Evolutionary conservation across 2,329 filamentous ascomycete genomes (phyloP).

Genomic region (Aureobasidium sp.): DNA sequence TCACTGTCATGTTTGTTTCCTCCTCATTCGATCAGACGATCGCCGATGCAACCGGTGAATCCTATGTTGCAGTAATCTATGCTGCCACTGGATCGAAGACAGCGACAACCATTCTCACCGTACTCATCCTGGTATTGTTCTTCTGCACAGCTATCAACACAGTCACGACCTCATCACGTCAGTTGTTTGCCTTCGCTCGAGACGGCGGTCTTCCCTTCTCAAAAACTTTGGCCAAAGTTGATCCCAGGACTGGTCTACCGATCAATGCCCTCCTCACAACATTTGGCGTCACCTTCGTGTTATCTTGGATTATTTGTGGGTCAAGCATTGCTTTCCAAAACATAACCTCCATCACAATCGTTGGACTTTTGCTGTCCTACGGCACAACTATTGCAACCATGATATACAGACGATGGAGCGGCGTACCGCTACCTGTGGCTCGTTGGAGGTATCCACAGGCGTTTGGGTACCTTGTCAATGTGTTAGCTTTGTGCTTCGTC

Average conservation of each 20-base stretch:
- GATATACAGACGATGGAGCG: constrained; percentile 14
- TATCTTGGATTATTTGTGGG: constrained; percentile 18
- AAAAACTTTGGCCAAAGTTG: constrained; percentile 15
- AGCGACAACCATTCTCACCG: constrained; percentile 18
- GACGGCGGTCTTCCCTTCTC: constrained; percentile 17
- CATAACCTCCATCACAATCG: constrained; percentile 15
- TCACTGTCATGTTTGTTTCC: constrained; percentile 23
- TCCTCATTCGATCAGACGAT: constrained; percentile 21
- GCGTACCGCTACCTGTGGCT: constrained; percentile 14
- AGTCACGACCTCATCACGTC: constrained; percentile 20
- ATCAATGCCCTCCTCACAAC: background rate
- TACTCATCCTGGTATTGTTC: constrained; percentile 13
- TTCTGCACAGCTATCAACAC: constrained; percentile 18
- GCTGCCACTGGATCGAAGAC: constrained; percentile 18
- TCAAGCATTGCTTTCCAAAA: constrained; percentile 18
- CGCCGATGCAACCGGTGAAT: constrained; percentile 19
- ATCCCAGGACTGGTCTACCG: constrained; percentile 13
- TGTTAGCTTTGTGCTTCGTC: constrained; percentile 11
- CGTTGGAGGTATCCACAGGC: constrained; percentile 17
- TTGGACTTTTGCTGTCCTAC: constrained; percentile 16
- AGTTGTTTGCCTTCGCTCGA: constrained; percentile 15
- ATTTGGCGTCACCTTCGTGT: constrained; percentile 13
- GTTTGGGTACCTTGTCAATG: constrained; percentile 14
- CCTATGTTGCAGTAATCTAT: constrained; percentile 20
- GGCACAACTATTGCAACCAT: constrained; percentile 14